Evolutionary conservation across 768 basidiomycete genomes (phyloP).

Genomic region (Pleurotus citrinopileatus): DNA sequence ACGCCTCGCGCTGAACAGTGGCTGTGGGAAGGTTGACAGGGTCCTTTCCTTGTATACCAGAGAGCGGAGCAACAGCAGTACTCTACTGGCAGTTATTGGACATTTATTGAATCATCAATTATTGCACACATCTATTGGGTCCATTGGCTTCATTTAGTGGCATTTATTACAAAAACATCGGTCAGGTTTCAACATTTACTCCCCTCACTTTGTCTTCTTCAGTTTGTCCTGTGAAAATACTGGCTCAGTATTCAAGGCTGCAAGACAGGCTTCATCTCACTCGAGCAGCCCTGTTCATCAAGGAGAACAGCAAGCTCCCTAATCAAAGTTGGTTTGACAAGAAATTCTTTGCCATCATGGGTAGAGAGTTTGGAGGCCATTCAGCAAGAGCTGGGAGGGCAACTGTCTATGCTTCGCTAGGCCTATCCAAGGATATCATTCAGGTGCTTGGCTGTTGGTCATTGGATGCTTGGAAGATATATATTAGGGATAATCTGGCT

Average conservation of each 20-base stretch:
- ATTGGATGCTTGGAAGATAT: constrained; percentile 26
- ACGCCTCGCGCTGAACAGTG: no score
- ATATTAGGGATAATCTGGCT: constrained; percentile 26
- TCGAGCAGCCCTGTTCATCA: not conserved
- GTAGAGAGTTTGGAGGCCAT: constrained; percentile 25
- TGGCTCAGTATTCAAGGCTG: not conserved
- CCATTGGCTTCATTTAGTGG: no score
- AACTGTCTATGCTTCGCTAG: constrained; percentile 26
- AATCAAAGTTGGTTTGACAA: not conserved
- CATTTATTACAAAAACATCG: no score
- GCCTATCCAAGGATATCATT: constrained; percentile 26
- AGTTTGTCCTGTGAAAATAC: not conserved
- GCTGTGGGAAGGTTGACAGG: no score
- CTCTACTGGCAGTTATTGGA: no score
- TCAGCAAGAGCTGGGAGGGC: constrained; percentile 38
- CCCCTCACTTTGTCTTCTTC: no score
- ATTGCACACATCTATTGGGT: no score
- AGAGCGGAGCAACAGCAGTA: no score
- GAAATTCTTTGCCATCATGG: not conserved
- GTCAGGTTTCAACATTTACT: no score
- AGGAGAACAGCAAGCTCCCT: not conserved
- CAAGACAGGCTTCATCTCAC: not conserved
- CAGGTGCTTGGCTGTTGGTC: constrained; percentile 37
- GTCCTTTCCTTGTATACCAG: no score
- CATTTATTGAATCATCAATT: no score